Evolutionary conservation across 805 yeast genomes (phyloP).

Genomic region (Cyberlindnera bimundalis): DNA sequence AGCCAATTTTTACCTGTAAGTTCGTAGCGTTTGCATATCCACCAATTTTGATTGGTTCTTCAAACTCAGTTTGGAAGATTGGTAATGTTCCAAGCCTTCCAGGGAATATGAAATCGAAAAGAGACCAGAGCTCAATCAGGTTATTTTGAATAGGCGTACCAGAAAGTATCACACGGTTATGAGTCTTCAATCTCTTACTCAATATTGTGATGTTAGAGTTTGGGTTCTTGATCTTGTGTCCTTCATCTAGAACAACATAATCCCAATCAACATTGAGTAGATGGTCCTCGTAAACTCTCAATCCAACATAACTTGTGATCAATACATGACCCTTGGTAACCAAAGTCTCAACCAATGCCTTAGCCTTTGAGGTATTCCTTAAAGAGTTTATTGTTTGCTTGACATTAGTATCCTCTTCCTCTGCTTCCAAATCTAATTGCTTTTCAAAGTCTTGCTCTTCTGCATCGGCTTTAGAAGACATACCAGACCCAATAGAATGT

Average conservation of each 20-base stretch:
- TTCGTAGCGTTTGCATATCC: slow-evolving; percentile 98
- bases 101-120: slow-evolving; percentile 93
- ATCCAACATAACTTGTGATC: slow-evolving; percentile 88
- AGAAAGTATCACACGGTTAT: slow-evolving; percentile 81
- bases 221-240: slow-evolving; percentile 95
- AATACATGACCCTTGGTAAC: slow-evolving; percentile 73
- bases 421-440: slow-evolving; percentile 39
- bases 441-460: slow-evolving; percentile 53
- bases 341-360: slow-evolving; percentile 53
- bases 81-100: slow-evolving; percentile 94
- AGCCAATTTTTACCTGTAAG: slow-evolving; percentile 93
- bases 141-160: slow-evolving; percentile 98
- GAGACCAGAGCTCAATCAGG: slow-evolving; percentile 86
- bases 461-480: slow-evolving; percentile 38
- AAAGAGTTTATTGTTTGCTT: slow-evolving; percentile 25
- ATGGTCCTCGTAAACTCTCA: slow-evolving; percentile 61
- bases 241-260: slow-evolving; percentile 89
- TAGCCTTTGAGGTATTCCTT: slow-evolving; percentile 38
- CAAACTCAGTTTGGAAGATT: slow-evolving; percentile 88
- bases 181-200: slow-evolving; percentile 80
- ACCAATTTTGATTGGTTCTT: slow-evolving; percentile 91
- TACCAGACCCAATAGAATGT: slow-evolving; percentile 91
- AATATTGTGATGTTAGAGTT: slow-evolving; percentile 82
- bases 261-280: slow-evolving; percentile 79
- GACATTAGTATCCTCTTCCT: slow-evolving; percentile 36